Evolutionary conservation across 1,139 yeast genomes (phyloP), one percentile per base, ranked within the genome.

Genomic region (Magnusiomyces starmeri): DNA sequence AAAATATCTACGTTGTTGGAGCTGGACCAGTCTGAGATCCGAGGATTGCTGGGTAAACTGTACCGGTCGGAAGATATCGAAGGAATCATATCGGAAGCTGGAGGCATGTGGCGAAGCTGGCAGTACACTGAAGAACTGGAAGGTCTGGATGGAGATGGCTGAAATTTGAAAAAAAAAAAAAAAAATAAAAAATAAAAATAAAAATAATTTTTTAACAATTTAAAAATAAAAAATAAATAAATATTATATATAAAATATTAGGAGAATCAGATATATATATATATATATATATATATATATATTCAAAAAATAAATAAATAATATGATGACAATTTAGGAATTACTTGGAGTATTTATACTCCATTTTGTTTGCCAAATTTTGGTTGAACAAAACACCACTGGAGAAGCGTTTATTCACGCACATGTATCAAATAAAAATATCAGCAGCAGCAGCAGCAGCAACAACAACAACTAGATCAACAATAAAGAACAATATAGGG

Each of bases 51-150:
- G 57, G 79, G 82, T 52, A 76, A 85, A 53, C 63, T 77, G 20
- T 75, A 77, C 51, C 62, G 69, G 55, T 68, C 65, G 26, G 65
- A 65, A 41, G 87, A 82, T 63, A 79, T 83, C 65, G 90, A 84
- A 61, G 81, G 81, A 57, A 77, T 88, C 34, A 74, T 88, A 44
- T 71, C 72, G 50, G 95, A 85, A 65, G 90, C 95, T 2, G 95
- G 95, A 18, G 95, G 86, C 62, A 73, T 86, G 50, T 88, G 95
- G 95, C 74, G 96, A 56, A 83, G 83, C 60, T 86, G 95, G 89
- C 70, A 85, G 44, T 85, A 89, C 82, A 54, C 55, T 14, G 69
- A 65, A 51, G 53, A 53, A 12, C 34, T 44, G 18, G 51, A 49
- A 20, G 47, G 45, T 32, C 6, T 32, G 12, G 12, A 32, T 9